phyloP scores from a whole-genome alignment of 305 asterid genomes.

The Ruellia speciosa region DNA sequence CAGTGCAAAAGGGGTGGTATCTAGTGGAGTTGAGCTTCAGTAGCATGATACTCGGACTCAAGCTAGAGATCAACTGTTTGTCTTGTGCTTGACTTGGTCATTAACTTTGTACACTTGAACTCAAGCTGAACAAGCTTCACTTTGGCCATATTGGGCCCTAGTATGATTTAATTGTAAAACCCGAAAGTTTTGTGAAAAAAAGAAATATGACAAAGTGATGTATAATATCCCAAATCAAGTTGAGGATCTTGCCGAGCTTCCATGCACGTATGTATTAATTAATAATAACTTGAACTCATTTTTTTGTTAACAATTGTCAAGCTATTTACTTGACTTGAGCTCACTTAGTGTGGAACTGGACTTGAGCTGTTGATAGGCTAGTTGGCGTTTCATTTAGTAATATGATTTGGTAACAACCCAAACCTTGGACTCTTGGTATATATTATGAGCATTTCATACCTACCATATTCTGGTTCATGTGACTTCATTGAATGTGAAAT shows the following conservation, averaged over 20 bases:
- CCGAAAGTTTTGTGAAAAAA: no score
- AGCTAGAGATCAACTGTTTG: neutral
- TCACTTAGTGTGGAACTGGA: neutral
- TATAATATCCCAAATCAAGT: neutral
- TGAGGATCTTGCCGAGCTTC: neutral
- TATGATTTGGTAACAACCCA: no score
- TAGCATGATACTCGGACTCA: neutral
- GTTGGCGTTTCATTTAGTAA: no score
- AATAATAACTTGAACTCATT: neutral
- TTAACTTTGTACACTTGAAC: no score
- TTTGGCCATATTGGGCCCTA: neutral
- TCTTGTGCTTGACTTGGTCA: neutral
- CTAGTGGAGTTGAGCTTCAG: neutral
- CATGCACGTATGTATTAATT: neutral
- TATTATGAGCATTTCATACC: neutral
- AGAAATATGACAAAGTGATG: neutral
- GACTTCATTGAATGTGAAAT: no score
- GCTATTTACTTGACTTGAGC: neutral
- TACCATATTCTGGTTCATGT: no score
- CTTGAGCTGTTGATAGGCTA: neutral
- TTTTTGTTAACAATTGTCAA: no score
- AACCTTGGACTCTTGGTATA: no score
- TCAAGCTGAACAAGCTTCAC: no score
- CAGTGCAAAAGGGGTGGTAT: neutral
- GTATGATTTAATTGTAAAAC: neutral